phyloP scores from a whole-genome alignment of 345 rosid species.

The Euphorbia tirucalli region DNA sequence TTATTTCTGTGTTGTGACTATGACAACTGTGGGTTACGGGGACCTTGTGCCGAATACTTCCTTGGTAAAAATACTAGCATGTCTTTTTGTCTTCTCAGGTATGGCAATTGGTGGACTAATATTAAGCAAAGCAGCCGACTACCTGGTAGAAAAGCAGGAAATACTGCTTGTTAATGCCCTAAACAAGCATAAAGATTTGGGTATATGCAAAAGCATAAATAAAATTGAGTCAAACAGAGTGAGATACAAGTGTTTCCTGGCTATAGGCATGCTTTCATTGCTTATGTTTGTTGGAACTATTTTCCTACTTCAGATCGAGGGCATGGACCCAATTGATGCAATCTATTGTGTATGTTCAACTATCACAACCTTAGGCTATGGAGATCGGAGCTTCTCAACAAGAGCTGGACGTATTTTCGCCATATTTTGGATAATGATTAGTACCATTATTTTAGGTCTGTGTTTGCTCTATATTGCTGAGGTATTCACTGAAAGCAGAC shows the following conservation, averaged over 20 bases:
- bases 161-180: conserved; percentile 60
- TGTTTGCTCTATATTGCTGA: conserved; percentile 64
- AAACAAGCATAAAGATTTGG: conserved; percentile 37
- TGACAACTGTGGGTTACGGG: conserved; percentile 97
- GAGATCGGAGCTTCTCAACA: conserved; percentile 71
- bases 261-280: conserved; percentile 36
- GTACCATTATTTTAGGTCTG: conserved; percentile 65
- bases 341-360: conserved; percentile 86
- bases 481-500: conserved; percentile 58
- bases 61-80: conserved; percentile 62
- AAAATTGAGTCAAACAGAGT: conserved; percentile 50
- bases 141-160: conserved; percentile 86
- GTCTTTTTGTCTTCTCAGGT: conserved; percentile 73
- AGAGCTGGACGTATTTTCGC: conserved; percentile 62
- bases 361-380: conserved; percentile 79
- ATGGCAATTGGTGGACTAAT: conserved; percentile 65
- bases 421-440: conserved; percentile 60
- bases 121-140: conserved; percentile 74
- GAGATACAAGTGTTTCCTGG: conserved; percentile 53
- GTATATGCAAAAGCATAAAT: conserved; percentile 43
- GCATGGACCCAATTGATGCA: conserved; percentile 45
- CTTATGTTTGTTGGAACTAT: conserved; percentile 46
- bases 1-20: conserved; percentile 75
- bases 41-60: conserved; percentile 74
- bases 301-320: conserved; percentile 48